Evolutionary conservation across 495 filamentous ascomycete genomes (phyloP).

Genomic region (Trypethelium eluteriae): DNA sequence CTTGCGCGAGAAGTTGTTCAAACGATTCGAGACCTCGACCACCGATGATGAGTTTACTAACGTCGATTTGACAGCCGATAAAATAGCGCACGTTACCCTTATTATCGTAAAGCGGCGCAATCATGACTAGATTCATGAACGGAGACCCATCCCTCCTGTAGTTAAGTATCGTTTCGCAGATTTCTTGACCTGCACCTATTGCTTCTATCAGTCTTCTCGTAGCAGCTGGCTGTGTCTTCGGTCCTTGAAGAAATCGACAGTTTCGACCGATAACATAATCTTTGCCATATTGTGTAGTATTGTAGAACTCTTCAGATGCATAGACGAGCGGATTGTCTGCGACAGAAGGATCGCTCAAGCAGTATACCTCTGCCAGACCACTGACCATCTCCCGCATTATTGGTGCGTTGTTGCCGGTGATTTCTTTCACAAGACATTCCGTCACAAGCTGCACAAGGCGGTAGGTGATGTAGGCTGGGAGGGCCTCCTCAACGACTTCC

Average conservation of each 20-base stretch:
- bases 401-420: constrained; percentile 33
- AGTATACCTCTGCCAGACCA: constrained; percentile 37
- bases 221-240: constrained; percentile 45
- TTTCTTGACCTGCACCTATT: constrained; percentile 50
- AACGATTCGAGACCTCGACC: constrained; percentile 51
- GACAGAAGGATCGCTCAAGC: constrained; percentile 32
- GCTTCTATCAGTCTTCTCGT: constrained; percentile 50
- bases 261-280: constrained; percentile 53
- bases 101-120: constrained; percentile 54
- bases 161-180: constrained; percentile 61
- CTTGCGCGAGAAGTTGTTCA: constrained; percentile 38
- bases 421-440: constrained; percentile 35
- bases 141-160: constrained; percentile 58
- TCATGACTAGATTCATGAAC: constrained; percentile 60
- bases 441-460: constrained; percentile 31
- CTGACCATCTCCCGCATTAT: constrained; percentile 34
- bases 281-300: constrained; percentile 55
- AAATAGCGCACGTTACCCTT: constrained; percentile 52
- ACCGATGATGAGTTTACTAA: constrained; percentile 51
- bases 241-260: constrained; percentile 58
- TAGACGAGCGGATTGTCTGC: constrained; percentile 30
- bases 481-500: constrained; percentile 31
- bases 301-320: constrained; percentile 44
- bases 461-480: constrained; percentile 34
- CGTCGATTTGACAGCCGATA: constrained; percentile 57